Percentiles rank a stretch among this genome's conserved stretches.
These are phyloP conservation scores for Aspergillus sp. DNA, from an alignment of 2,329 filamentous ascomycete genomes.

Conservation along the genomic window DNA sequence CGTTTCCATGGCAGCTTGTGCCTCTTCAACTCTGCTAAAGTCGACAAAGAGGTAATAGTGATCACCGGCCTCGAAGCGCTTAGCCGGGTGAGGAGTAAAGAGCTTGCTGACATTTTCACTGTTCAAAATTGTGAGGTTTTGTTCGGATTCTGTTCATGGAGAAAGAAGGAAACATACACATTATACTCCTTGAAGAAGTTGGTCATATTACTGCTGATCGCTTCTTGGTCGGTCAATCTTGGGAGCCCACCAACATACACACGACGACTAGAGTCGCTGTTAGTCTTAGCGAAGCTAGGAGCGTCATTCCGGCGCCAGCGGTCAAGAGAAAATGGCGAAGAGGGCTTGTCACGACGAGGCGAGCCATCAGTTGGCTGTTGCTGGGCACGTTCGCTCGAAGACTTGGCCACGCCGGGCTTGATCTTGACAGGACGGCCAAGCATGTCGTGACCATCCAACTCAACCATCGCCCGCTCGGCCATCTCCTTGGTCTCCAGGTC, in stretches of 20 bases:
- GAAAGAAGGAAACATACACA: conserved; percentile 26
- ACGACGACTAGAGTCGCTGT: conserved; percentile 36
- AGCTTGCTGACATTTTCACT: conserved; percentile 46
- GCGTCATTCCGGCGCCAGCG: conserved; percentile 40
- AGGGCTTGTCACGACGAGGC: conserved; percentile 15
- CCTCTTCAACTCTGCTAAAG: conserved; percentile 52
- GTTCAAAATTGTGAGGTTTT: not conserved
- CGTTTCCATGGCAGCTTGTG: conserved; percentile 45
- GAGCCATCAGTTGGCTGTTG: conserved; percentile 12
- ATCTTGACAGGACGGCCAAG: conserved; percentile 59
- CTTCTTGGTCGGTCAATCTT: conserved; percentile 37
- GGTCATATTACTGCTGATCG: conserved; percentile 38
- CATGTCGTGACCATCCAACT: conserved; percentile 52
- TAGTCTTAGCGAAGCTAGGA: conserved; percentile 26
- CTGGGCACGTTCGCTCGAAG: conserved; percentile 24
- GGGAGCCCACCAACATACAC: conserved; percentile 47
- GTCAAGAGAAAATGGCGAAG: conserved; percentile 28
- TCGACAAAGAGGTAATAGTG: conserved; percentile 66
- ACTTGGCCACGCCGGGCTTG: conserved; percentile 60
- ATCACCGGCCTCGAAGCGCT: conserved; percentile 47
- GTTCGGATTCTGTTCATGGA: not conserved
- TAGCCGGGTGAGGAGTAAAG: conserved; percentile 57
- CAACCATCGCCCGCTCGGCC: conserved; percentile 54
- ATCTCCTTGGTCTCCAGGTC: conserved; percentile 57
- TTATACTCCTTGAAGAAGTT: conserved; percentile 42